phyloP scores from a whole-genome alignment of 768 basidiomycete genomes.

The Trametes sanguinea region DNA sequence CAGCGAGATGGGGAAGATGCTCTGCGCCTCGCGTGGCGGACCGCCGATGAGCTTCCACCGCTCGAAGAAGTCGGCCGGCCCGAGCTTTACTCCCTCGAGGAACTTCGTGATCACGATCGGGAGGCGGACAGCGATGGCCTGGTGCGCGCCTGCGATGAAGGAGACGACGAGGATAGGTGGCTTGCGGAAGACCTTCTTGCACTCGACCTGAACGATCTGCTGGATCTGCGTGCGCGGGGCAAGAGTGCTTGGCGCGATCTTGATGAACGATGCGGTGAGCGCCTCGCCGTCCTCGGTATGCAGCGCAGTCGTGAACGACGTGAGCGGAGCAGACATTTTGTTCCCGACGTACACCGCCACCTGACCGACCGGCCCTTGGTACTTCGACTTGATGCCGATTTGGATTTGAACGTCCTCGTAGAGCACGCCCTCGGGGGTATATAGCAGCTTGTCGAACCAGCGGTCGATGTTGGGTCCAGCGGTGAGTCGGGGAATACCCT shows the following conservation, averaged over 20 bases:
- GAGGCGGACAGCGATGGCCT: constrained; percentile 78
- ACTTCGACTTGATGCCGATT: constrained; percentile 94
- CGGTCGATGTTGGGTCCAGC: constrained; percentile 76
- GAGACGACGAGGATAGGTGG: constrained; percentile 85
- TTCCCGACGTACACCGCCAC: constrained; percentile 95
- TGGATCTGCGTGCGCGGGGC: constrained; percentile 86
- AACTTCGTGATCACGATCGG: constrained; percentile 92
- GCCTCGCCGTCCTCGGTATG: constrained; percentile 73
- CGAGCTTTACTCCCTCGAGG: constrained; percentile 88
- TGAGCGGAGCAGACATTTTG: constrained; percentile 87
- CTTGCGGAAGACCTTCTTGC: constrained; percentile 79
- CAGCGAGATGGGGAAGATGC: constrained; percentile 79
- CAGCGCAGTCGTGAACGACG: constrained; percentile 85
- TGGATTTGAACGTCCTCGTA: constrained; percentile 97
- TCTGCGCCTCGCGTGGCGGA: constrained; percentile 88
- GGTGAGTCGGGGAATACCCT: constrained; percentile 58
- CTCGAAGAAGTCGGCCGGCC: constrained; percentile 89
- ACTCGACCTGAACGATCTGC: constrained; percentile 92
- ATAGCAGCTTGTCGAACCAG: constrained; percentile 86
- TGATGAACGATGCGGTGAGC: constrained; percentile 81
- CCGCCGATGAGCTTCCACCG: constrained; percentile 98
- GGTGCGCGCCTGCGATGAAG: constrained; percentile 90
- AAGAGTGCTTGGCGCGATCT: constrained; percentile 84
- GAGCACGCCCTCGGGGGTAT: constrained; percentile 81
- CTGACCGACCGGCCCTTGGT: constrained; percentile 92